Evolutionary conservation across 176 grass and related monocot genomes (phyloP), one percentile per base, ranked within the genome.

Genomic region (Dactylis glomerata): DNA sequence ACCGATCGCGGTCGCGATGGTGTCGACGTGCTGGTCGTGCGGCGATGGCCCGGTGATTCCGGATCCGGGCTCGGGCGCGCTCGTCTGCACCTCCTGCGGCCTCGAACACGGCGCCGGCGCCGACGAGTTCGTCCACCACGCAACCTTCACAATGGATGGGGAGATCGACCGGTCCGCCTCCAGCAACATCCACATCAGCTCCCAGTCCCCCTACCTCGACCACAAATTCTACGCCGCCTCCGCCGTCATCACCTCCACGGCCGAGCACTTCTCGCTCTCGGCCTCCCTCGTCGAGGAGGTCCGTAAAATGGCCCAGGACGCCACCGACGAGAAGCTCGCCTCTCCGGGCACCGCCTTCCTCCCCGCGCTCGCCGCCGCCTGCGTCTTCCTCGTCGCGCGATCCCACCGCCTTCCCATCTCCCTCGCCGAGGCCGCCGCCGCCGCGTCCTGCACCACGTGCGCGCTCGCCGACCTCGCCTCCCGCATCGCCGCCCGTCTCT

Each of bases 331-430:
- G 8, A 22, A 66, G 16, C 79, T 94, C 12, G 88, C 86, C 33
- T 47, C 71, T 3, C 44, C 56, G 4, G 81, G 75, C 5, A 62
- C 86, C 22, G 31, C 63, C 31, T 94, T 88, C 81, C 83, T 94
- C 72, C 46, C 58, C 3, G 88, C 57, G 49, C 86, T 94, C 24
- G 84, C 78, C 23, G 88, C 86, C 79, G 79, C 88, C 41, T 91
- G 84, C 54, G 20, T 62, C 73, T 84, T 83, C 24, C 67, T 94
- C 47, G 89, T 94, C 24, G 86, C 86, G 24, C 88, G 92, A 41
- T 84, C 86, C 75, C 88, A 91, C 15, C 71, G 55, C 86, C 74
- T 89, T 34, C 89, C 89, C 9, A 49, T 88, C 58, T 94, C 75
- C 76, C 77, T 94, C 22, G 23, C 82, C 27, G 86, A 90, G 80